Evolutionary conservation across 1,284 basidiomycete species (phyloP), one percentile per base, ranked within the genome.

Genomic region (Lignosus rhinocerotis): DNA sequence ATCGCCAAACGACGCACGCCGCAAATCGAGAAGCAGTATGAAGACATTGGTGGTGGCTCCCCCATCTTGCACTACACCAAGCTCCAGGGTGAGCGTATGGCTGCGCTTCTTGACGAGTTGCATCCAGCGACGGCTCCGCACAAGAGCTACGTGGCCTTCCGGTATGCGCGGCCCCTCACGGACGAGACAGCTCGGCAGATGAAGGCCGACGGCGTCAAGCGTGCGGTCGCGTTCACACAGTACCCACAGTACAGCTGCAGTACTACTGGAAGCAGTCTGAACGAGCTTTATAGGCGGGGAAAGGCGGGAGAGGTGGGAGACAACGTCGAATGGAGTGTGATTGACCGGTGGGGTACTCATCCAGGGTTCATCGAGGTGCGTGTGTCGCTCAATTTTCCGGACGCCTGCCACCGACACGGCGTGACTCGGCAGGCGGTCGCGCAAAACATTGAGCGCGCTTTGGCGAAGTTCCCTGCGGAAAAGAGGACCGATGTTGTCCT

Each of bases 221-320:
- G 96, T 56, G 97, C 96, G 0, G 82, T 99, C 25, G 97, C 96
- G 19, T 99, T 99, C 77, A 94, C 94, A 2, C 97, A 99, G 76
- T 99, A 99, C 73, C 97, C 97, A 1, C 97, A 99, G 75, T 99
- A 99, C 77, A 94, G 92, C 69, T 99, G 97, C 76, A 95, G 92
- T 63, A 99, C 97, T 5, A 99, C 97, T 0, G 97, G 97, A 41
- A 96, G 94, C 76, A 95, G 92, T 71, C 72, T 99, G 69, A 99
- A 99, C 71, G 96, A 99, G 76, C 79, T 99, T 42, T 97, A 88
- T 72, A 73, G 87, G 66, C 77, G 76, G 65, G 83, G 81, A 64
- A 86, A 77, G 71, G 70, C 81, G 45, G 82, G 84, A 51, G 80
- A 85, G 61, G 69, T 81, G 61, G 74, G 81, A 1, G 82, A 85